These are phyloP conservation scores for Aethionema arabicum DNA, from an alignment of 345 rosid species.

Conservation along the genomic window DNA sequence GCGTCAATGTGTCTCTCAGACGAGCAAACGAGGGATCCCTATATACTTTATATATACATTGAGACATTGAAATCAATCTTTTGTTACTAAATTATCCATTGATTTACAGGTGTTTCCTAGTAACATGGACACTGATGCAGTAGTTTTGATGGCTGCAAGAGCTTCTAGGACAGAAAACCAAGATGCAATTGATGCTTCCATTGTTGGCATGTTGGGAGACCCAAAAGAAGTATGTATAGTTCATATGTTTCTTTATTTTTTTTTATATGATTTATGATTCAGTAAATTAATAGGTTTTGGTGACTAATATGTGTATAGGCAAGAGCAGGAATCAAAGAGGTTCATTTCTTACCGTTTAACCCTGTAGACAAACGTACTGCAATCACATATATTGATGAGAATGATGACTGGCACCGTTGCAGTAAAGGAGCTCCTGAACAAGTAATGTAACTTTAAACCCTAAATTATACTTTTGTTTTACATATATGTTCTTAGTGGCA, in stretches of 20 bases:
- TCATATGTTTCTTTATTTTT: not conserved
- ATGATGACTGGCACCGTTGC: conserved; percentile 73
- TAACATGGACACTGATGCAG: conserved; percentile 44
- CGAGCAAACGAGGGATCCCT: not conserved
- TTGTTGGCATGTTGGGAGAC: conserved; percentile 81
- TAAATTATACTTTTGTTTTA: no score
- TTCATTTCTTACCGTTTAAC: conserved; percentile 92
- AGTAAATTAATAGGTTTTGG: not conserved
- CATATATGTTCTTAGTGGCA: no score
- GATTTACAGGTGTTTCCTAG: conserved; percentile 46
- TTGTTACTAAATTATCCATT: no score
- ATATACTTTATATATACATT: no score
- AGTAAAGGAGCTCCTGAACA: conserved; percentile 99
- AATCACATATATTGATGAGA: conserved; percentile 66
- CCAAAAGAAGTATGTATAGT: conserved; percentile 63
- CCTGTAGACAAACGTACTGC: conserved; percentile 96
- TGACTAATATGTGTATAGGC: conserved; percentile 42
- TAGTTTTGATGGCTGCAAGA: conserved; percentile 71
- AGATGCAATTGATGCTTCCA: conserved; percentile 96
- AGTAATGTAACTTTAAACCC: conserved; percentile 32
- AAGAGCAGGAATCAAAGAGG: conserved; percentile 81
- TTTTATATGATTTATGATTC: not conserved
- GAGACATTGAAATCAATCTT: no score
- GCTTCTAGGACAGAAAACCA: conserved; percentile 93
- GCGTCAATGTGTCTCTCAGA: no score